phyloP scores from a whole-genome alignment of 345 rosid genomes.

The Eutrema yunnanense region DNA sequence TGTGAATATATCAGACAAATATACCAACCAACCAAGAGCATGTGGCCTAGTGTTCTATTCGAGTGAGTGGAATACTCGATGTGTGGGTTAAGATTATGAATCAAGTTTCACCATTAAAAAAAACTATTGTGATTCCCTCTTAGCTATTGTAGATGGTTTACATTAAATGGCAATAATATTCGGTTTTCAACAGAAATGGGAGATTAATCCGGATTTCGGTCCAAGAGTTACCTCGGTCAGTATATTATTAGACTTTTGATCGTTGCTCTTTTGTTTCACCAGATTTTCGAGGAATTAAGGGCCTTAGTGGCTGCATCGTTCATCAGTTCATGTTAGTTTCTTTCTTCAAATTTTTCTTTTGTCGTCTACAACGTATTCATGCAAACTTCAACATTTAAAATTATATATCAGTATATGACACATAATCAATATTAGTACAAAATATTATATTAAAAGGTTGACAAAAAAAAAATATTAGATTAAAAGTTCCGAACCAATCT shows the following conservation, averaged over 20 bases:
- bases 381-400: too few relatives aligned
- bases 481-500: not conserved
- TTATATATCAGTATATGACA: not conserved
- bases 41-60: not conserved
- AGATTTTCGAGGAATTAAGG: too few relatives aligned
- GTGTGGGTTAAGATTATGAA: not conserved
- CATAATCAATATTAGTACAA: not conserved
- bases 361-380: too few relatives aligned
- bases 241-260: too few relatives aligned
- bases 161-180: not conserved
- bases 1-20: not conserved
- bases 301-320: too few relatives aligned
- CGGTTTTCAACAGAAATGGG: too few relatives aligned
- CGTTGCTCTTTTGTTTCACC: too few relatives aligned
- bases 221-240: too few relatives aligned
- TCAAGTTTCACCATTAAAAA: not conserved
- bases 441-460: not conserved
- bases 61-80: not conserved
- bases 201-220: too few relatives aligned
- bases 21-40: not conserved
- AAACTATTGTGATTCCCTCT: not conserved
- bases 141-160: not conserved
- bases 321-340: too few relatives aligned
- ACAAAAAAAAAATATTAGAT: too few relatives aligned
- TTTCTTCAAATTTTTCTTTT: too few relatives aligned